Base-by-base conservation (phyloP, 169 alveolate species). In the Miamiensis avidus region DNA sequence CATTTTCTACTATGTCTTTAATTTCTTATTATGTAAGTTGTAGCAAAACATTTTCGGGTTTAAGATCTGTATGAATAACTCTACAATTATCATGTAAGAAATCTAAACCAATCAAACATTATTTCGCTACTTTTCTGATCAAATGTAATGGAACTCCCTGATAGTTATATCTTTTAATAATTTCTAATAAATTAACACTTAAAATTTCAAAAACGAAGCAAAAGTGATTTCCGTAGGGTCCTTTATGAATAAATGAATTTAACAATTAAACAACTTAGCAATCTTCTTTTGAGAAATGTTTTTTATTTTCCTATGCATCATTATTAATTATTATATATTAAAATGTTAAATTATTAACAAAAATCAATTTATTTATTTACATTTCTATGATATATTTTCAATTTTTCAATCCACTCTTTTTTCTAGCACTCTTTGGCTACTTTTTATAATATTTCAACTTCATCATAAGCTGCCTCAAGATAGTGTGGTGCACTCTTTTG, bases 61-160 rank as follows among this genome's bases (percentile, higher is more conserved):
- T 99, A 84, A 99, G 94, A 94, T 99, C 99, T 15, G 99, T 99
- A 93, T 99, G 99, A 84, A 99, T 99, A 81, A 99, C 98, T 81
- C 98, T 97, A 83, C 96, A 94, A 82, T 96, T 97, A 74, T 99
- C 96, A 87, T 98, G 99, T 77, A 99, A 95, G 89, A 98, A 99
- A 93, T 99, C 99, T 79, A 99, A 91, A 28, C 99, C 99, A 69
- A 98, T 94, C 74, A 99, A 90, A 29, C 98, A 97, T 89, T 99
- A 99, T 34, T 98, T 96, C n/a, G 99, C 98, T 76, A 99, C 96
- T 94, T 97, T 98, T 82, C 99, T 93, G 34, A 97, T 99, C 74
- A 98, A 90, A 72, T 94, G 97, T 82, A 99, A 78, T 29, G 99
- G 99, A 72, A 98, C 97, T 28, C 99, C 99, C 86, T 98, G 96